phyloP scores from a whole-genome alignment of 2,329 filamentous ascomycete genomes.

The Ploettnerulaceae sp. region DNA sequence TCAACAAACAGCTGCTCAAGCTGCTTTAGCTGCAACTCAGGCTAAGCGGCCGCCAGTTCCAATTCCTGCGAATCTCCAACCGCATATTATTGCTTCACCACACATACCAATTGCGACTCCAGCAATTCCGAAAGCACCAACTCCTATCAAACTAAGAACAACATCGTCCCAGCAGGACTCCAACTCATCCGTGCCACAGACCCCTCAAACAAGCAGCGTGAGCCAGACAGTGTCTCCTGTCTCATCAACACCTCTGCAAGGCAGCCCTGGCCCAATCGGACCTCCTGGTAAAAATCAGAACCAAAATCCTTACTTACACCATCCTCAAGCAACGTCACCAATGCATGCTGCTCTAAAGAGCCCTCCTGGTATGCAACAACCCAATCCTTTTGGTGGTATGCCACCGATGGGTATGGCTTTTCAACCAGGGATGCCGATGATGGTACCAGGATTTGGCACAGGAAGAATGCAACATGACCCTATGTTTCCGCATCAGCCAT shows the following conservation, averaged over 20 bases:
- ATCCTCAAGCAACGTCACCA: constrained; percentile 61
- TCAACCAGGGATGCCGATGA: constrained; percentile 41
- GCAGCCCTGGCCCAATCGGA: constrained; percentile 59
- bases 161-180: constrained; percentile 69
- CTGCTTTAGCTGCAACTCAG: constrained; percentile 38
- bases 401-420: constrained; percentile 54
- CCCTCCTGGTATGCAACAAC: constrained; percentile 46
- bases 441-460: constrained; percentile 40
- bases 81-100: constrained; percentile 65
- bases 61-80: constrained; percentile 52
- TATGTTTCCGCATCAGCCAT: constrained; percentile 49
- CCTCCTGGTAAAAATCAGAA: constrained; percentile 53
- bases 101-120: constrained; percentile 76
- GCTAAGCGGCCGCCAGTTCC: constrained; percentile 45
- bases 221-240: constrained; percentile 58
- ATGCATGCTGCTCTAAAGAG: constrained; percentile 53
- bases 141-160: constrained; percentile 71
- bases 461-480: constrained; percentile 42
- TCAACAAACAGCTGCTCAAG: constrained; percentile 30
- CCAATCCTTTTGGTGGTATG: constrained; percentile 42
- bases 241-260: constrained; percentile 58
- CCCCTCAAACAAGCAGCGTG: constrained; percentile 55
- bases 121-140: constrained; percentile 74
- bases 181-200: constrained; percentile 61
- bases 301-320: constrained; percentile 48